These are phyloP conservation scores for Euclidium syriacum DNA, from an alignment of 345 rosid genomes.

Conservation along the genomic window DNA sequence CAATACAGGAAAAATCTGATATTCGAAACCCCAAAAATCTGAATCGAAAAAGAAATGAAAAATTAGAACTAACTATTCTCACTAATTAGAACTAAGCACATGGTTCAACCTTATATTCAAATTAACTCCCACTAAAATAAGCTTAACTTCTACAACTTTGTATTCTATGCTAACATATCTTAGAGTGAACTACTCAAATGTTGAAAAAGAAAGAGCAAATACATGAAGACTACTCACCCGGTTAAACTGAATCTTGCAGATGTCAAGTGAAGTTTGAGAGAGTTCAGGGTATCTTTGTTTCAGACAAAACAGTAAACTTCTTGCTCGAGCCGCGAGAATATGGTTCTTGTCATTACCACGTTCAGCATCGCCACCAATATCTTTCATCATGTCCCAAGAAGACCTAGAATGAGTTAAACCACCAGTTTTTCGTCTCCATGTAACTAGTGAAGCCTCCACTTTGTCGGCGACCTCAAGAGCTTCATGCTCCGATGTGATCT, in stretches of 20 bases:
- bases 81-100: too few relatives aligned
- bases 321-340: conserved; percentile 71
- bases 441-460: conserved; percentile 83
- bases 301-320: conserved; percentile 68
- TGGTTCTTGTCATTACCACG: conserved; percentile 72
- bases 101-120: too few relatives aligned
- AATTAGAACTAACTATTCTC: too few relatives aligned
- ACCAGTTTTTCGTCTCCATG: conserved; percentile 92
- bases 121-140: too few relatives aligned
- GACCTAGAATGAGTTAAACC: conserved; percentile 63
- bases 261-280: conserved; percentile 87
- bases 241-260: conserved; percentile 85
- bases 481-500: conserved; percentile 75
- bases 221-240: conserved; percentile 51
- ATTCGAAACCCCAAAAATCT: too few relatives aligned
- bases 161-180: too few relatives aligned
- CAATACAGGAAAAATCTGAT: too few relatives aligned
- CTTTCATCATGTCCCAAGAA: conserved; percentile 88
- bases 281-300: conserved; percentile 89
- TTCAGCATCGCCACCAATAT: conserved; percentile 58
- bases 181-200: too few relatives aligned
- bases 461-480: conserved; percentile 85
- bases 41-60: too few relatives aligned
- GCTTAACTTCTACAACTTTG: too few relatives aligned
- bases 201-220: too few relatives aligned